A percentile compares a stretch with the other conserved stretches of the same genome.
Conservation (phyloP, 345 rosid genomes). For the Erysimum cheiranthoides region DNA sequence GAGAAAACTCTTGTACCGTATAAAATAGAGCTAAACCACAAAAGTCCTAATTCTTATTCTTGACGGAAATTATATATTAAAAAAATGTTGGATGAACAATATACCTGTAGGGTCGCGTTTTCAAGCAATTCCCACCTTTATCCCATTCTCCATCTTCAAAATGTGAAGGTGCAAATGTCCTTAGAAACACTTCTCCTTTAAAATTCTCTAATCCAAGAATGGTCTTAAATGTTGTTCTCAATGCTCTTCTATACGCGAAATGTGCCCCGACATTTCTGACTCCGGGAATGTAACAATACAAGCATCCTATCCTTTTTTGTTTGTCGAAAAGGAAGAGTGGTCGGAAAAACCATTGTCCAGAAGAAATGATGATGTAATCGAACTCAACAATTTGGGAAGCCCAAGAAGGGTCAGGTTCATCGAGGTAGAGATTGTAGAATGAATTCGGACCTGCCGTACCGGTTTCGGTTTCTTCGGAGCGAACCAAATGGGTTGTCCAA, state of each 20-base stretch:
- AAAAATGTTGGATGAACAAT: slow-evolving; percentile 45
- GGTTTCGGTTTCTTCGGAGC: slow-evolving; percentile 51
- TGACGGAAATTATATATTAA: neutral
- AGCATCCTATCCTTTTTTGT: slow-evolving; percentile 56
- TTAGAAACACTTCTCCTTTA: slow-evolving; percentile 59
- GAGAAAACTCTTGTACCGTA: neutral
- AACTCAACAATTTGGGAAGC: slow-evolving; percentile 59
- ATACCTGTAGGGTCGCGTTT: slow-evolving; percentile 59
- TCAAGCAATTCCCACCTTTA: slow-evolving; percentile 68
- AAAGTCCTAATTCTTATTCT: neutral
- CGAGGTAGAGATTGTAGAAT: slow-evolving; percentile 68
- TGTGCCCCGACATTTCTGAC: slow-evolving; percentile 40
- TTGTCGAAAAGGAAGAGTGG: slow-evolving; percentile 63
- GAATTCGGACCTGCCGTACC: slow-evolving; percentile 59
- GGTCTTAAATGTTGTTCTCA: slow-evolving; percentile 59
- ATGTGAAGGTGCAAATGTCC: slow-evolving; percentile 59
- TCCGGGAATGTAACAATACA: slow-evolving; percentile 52
- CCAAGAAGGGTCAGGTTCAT: slow-evolving; percentile 66
- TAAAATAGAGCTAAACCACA: neutral
- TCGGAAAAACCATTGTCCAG: slow-evolving; percentile 83
- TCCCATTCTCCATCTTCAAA: slow-evolving; percentile 76
- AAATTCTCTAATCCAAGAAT: slow-evolving; percentile 48
- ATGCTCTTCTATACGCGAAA: slow-evolving; percentile 65
- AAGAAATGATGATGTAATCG: slow-evolving; percentile 61
- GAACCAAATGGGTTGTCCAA: slow-evolving; percentile 75